These are phyloP conservation scores for Magnaporthales sp. DNA, from an alignment of 2,329 filamentous ascomycete genomes.

Conservation along the genomic window DNA sequence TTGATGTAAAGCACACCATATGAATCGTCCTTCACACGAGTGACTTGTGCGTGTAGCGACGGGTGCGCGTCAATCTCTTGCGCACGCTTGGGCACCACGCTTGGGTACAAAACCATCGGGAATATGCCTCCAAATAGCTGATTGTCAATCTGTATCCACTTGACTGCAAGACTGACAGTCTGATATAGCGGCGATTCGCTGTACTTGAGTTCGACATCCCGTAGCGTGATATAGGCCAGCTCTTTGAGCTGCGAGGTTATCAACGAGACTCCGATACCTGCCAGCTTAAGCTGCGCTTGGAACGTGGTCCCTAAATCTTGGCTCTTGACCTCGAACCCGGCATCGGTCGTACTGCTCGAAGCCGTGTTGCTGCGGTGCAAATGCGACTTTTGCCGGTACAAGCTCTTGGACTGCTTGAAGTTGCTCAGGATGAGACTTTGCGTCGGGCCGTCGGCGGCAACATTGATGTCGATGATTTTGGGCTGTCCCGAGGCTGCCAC, in stretches of 20 bases:
- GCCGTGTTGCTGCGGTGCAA: constrained; percentile 28
- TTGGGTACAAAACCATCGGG: constrained; percentile 93
- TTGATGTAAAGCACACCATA: constrained; percentile 98
- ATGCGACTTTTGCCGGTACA: constrained; percentile 57
- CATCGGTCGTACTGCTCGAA: constrained; percentile 36
- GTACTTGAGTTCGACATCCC: constrained; percentile 85
- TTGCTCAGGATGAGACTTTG: constrained; percentile 92
- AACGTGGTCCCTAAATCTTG: constrained; percentile 83
- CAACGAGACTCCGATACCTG: constrained; percentile 85
- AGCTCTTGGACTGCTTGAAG: constrained; percentile 84
- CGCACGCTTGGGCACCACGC: constrained; percentile 92
- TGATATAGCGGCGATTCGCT: constrained; percentile 91
- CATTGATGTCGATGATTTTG: constrained; percentile 94
- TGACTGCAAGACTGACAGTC: constrained; percentile 80
- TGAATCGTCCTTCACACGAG: constrained; percentile 93
- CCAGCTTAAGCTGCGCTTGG: constrained; percentile 78
- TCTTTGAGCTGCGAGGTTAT: constrained; percentile 90
- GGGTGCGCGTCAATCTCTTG: constrained; percentile 95
- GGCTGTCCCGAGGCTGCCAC: constrained; percentile 56
- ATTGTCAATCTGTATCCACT: constrained; percentile 99
- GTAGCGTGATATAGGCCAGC: constrained; percentile 85
- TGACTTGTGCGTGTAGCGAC: constrained; percentile 85
- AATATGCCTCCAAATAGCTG: constrained; percentile 98
- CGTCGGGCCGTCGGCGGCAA: constrained; percentile 88
- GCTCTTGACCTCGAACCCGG: constrained; percentile 87